Evolutionary conservation across 148 eudicot species (phyloP).

Genomic region (Dianthus caryophyllus): DNA sequence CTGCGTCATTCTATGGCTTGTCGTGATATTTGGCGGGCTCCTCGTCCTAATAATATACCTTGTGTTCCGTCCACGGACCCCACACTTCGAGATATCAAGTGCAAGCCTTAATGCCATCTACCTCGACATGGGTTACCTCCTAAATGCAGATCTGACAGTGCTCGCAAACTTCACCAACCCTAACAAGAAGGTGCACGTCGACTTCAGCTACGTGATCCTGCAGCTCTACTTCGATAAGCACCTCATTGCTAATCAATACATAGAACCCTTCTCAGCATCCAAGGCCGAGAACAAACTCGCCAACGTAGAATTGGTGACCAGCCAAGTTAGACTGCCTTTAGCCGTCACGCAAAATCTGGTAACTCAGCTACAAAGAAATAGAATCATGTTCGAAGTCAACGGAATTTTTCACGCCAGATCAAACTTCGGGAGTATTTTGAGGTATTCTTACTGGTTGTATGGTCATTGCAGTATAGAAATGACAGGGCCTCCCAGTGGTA

Average conservation of each 20-base stretch:
- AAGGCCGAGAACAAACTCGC: slow-evolving; percentile 33
- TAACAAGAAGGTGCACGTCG: slow-evolving; percentile 57
- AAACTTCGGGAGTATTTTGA: slow-evolving; percentile 43
- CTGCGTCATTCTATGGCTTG: slow-evolving; percentile 67
- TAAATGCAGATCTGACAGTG: slow-evolving; percentile 62
- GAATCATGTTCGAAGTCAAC: slow-evolving; percentile 46
- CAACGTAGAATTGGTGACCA: slow-evolving; percentile 49
- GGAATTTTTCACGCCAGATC: slow-evolving; percentile 57
- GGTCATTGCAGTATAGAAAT: slow-evolving; percentile 48
- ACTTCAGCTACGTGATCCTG: slow-evolving; percentile 47
- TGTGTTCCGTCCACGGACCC: slow-evolving; percentile 55
- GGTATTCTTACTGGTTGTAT: slow-evolving; percentile 58
- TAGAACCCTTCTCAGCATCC: slow-evolving; percentile 46
- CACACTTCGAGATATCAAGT: slow-evolving; percentile 53
- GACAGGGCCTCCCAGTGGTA: slow-evolving; percentile 70
- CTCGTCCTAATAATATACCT: slow-evolving; percentile 65
- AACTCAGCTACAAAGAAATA: slow-evolving; percentile 41
- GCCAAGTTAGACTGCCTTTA: slow-evolving; percentile 61
- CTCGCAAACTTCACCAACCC: slow-evolving; percentile 76
- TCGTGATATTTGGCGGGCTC: slow-evolving; percentile 59
- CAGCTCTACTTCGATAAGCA: slow-evolving; percentile 39
- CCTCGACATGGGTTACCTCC: slow-evolving; percentile 68
- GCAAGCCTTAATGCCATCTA: slow-evolving; percentile 70
- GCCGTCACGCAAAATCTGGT: slow-evolving; percentile 31
- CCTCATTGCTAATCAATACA: slow-evolving; percentile 51